Base-by-base conservation (phyloP, 345 rosid genomes). In the Cardiospermum halicacabum region DNA sequence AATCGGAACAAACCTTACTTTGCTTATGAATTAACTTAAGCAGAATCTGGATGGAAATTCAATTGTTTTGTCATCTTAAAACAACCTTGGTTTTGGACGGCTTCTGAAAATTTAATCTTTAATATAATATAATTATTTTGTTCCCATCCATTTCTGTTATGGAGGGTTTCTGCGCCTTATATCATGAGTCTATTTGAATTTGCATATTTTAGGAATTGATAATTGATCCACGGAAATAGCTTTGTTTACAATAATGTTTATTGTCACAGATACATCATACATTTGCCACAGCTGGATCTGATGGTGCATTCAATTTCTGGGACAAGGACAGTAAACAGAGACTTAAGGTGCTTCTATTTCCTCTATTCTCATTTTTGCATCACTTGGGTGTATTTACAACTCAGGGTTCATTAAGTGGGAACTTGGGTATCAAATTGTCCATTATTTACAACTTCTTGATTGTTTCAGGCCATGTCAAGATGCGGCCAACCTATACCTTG, bases 321-420 rank as follows among this genome's bases (percentile, higher is more conserved):
- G 99, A 95, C 80, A 95, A 95, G 83, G 99, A 95, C 70, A 95
- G 97, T 66, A 95, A 95, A 73, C 99, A 95, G 71, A 82, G 97
- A 64, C 89, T 95, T 21, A 95, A 95, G 99, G 99, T 91, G 67
- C 40, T 58, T 53, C 25, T 53, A 34, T 22, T 50, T 51, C 30
- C 9, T 7, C 18, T 40, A 48, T 5, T 62, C 11, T 9, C 5
- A 24, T 40, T 49, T 5, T 28, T 8, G 58, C 5, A 31, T 5
- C 12, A 15, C 19, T 54, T 34, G 49, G 13, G 39, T 11, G 10
- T 4, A 11, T 34, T 34, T 34, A 34, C 39, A 5, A 34, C 6
- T 34, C 39, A 34, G 39, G 8, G 10, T 5, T 34, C 39, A 34
- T 34, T 1, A 34, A 34, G 10, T 5, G 39, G 39, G 39, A 34